These are phyloP conservation scores for Aureobasidium sp. DNA, from an alignment of 2,329 filamentous ascomycete genomes.

Conservation along the genomic window DNA sequence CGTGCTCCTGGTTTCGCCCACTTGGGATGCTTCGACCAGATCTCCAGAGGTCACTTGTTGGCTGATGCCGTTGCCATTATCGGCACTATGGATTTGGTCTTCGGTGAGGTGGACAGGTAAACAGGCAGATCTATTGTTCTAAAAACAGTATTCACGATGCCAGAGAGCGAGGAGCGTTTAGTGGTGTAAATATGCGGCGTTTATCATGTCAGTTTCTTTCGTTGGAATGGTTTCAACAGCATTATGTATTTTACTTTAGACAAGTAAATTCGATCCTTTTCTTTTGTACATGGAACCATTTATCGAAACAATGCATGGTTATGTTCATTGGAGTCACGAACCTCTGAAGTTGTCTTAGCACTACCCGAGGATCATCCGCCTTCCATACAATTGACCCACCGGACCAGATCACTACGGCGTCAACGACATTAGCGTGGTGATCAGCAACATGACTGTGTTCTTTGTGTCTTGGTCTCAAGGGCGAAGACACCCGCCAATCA, in stretches of 20 bases:
- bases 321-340: too few species aligned
- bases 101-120: conserved; percentile 50
- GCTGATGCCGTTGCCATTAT: conserved; percentile 97
- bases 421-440: too few species aligned
- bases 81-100: conserved; percentile 60
- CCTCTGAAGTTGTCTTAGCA: too few species aligned
- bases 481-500: too few species aligned
- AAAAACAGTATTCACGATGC: not conserved
- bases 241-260: conserved; percentile 11
- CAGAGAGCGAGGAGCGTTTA: not conserved
- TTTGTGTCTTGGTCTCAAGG: too few species aligned
- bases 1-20: conserved; percentile 95
- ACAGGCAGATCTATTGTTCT: conserved; percentile 2
- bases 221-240: conserved; percentile 5
- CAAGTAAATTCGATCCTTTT: conserved; percentile 9
- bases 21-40: conserved; percentile 86
- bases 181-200: conserved; percentile 13
- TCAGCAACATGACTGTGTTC: too few species aligned
- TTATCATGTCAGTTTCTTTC: conserved; percentile 8
- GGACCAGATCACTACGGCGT: too few species aligned
- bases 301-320: not conserved
- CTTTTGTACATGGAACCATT: not conserved
- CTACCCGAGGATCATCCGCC: too few species aligned
- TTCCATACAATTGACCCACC: too few species aligned
- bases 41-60: conserved; percentile 83